phyloP scores from a whole-genome alignment of 305 asterid genomes.

The Fraxinus velutina region DNA sequence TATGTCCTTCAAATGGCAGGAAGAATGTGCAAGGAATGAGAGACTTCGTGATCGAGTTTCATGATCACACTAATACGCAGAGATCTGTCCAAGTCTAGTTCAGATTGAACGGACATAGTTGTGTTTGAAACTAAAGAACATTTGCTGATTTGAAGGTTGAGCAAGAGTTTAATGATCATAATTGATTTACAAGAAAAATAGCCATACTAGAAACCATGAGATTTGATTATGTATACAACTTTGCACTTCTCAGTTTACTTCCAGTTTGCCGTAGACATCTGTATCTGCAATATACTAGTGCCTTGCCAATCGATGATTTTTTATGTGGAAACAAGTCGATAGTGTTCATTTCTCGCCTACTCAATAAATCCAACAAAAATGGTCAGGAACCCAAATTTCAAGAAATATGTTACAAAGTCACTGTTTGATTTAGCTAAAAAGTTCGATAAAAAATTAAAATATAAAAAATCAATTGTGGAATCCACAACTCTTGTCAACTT shows the following conservation, averaged over 20 bases:
- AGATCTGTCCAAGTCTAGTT: background rate
- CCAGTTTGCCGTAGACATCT: background rate
- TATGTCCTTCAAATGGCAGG: conserved; percentile 40
- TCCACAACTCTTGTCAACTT: background rate
- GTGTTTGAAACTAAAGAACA: background rate
- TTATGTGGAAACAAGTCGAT: background rate
- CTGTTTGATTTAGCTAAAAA: background rate
- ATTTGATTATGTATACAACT: background rate
- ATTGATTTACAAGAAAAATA: background rate
- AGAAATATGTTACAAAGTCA: background rate
- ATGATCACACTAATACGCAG: background rate
- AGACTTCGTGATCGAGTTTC: conserved; percentile 39
- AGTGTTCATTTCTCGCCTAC: background rate
- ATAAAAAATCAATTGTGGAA: background rate
- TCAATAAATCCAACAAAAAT: background rate
- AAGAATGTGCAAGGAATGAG: conserved; percentile 61
- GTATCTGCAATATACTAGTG: background rate
- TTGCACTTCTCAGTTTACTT: background rate
- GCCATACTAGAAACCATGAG: background rate
- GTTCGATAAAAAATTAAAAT: background rate
- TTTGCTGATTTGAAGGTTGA: background rate
- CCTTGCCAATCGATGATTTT: background rate
- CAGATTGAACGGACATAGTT: background rate
- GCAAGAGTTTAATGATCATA: background rate
- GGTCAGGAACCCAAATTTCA: background rate